These are phyloP conservation scores for Cladosporium colombiae DNA, from an alignment of 2,329 filamentous ascomycete species.

Conservation along the genomic window DNA sequence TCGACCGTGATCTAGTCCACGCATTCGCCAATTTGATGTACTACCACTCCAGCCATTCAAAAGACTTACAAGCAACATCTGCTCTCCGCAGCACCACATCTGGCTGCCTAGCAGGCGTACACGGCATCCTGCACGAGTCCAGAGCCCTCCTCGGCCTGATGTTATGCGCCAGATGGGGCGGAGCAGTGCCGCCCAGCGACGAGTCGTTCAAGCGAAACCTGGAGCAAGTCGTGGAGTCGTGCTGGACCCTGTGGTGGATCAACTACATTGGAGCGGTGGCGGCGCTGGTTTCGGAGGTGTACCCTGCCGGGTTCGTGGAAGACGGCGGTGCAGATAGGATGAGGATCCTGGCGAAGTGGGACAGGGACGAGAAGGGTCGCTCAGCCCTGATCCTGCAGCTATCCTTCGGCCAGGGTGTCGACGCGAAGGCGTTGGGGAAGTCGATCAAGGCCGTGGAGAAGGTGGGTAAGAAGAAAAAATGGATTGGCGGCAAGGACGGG, in stretches of 20 bases:
- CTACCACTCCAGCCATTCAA: slow-evolving; percentile 44
- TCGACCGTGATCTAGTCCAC: slow-evolving; percentile 47
- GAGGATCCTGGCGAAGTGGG: slow-evolving; percentile 46
- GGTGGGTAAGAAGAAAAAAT: slow-evolving; percentile 62
- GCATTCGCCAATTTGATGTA: slow-evolving; percentile 63
- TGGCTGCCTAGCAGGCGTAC: slow-evolving; percentile 65
- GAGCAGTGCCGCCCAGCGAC: slow-evolving; percentile 61
- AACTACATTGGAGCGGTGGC: slow-evolving; percentile 64
- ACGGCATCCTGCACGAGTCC: slow-evolving; percentile 72
- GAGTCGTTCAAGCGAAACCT: slow-evolving; percentile 56
- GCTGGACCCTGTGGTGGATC: slow-evolving; percentile 64
- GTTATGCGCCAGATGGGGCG: slow-evolving; percentile 73
- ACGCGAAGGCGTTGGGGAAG: slow-evolving; percentile 45
- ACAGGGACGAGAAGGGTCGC: slow-evolving; percentile 44
- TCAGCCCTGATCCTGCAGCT: slow-evolving; percentile 48
- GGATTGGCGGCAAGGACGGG: slow-evolving; percentile 46
- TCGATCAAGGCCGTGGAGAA: slow-evolving; percentile 52
- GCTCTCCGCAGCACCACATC: slow-evolving; percentile 73
- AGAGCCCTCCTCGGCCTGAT: slow-evolving; percentile 71
- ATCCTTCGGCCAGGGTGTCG: slow-evolving; percentile 39
- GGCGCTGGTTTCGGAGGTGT: slow-evolving; percentile 58
- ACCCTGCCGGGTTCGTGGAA: slow-evolving; percentile 58
- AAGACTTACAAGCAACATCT: slow-evolving; percentile 59
- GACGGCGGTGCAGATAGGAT: slow-evolving; percentile 38
- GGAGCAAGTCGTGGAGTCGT: slow-evolving; percentile 52